Percentiles rank a stretch among this genome's conserved stretches.
Conservation (phyloP, 129 eudicot species). For the Scalesia atractyloides region DNA sequence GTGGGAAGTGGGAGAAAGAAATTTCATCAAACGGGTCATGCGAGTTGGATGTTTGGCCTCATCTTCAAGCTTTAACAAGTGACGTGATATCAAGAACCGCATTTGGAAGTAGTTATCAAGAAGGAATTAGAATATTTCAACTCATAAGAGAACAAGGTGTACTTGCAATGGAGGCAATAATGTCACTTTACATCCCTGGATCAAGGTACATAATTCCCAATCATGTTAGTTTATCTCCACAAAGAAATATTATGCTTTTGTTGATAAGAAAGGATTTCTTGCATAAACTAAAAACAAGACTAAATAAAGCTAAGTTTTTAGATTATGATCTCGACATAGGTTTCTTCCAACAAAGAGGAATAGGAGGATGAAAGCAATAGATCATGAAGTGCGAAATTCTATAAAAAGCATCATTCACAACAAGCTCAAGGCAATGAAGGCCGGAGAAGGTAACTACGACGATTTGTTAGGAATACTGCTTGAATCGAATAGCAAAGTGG, state of each 20-base stretch:
- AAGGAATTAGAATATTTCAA: slow-evolving; percentile 37
- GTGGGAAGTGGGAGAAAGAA: slow-evolving; percentile 30
- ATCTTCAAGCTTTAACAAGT: slow-evolving; percentile 34
- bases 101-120: slow-evolving; percentile 37
- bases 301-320: not conserved
- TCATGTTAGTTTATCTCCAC: not conserved
- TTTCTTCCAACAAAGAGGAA: slow-evolving; percentile 47
- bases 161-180: slow-evolving; percentile 17
- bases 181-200: slow-evolving; percentile 39
- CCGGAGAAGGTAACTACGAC: slow-evolving; percentile 22
- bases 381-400: slow-evolving; percentile 20
- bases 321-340: slow-evolving; percentile 14
- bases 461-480: slow-evolving; percentile 40
- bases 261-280: not conserved
- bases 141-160: slow-evolving; percentile 34
- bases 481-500: slow-evolving; percentile 32
- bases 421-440: slow-evolving; percentile 31
- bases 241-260: not conserved
- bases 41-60: slow-evolving; percentile 40
- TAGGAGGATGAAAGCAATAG: slow-evolving; percentile 40
- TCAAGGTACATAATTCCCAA: slow-evolving; percentile 11
- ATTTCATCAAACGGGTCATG: slow-evolving; percentile 24
- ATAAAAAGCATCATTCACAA: slow-evolving; percentile 26
- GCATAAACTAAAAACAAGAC: not conserved
- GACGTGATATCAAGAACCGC: slow-evolving; percentile 39